Base-by-base conservation (phyloP, 768 basidiomycete species). In the Pulveroboletus sp. region DNA sequence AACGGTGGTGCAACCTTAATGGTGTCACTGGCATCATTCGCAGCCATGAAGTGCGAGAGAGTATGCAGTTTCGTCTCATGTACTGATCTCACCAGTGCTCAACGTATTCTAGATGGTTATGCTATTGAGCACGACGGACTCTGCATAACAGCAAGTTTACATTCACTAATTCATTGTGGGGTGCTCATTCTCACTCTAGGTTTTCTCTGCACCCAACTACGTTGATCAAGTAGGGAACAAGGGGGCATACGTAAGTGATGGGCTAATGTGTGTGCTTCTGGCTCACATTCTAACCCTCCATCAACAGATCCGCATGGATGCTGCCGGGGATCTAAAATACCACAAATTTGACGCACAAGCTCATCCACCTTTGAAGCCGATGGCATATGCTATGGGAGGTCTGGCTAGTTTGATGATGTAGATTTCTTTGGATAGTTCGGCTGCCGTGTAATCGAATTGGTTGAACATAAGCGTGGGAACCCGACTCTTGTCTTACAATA, bases 41-140 rank as follows among this genome's bases (percentile, higher is more conserved):
- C 43, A 93, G 89, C 58, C 96, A 99, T 66, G 96, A 99, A 78
- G 95, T 98, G 47, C 83, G 96, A 51, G 89, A 93, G 76, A 82
- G 86, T 84, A 58, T 51, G 78, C 67, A 24, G 47, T 39, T 55
- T 37, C 46, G 18, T 46, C 27, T 28, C 43, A 13, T 45, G 31
- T 26, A 5, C 3, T 37, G n/a, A 38, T 39, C 15, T 45, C 21
- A 27, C 32, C 10, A 17, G 17, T 31, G 15, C 33, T 64, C 7
- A 64, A 13, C 7, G 33, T 18, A 8, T 52, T 26, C 27, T 51
- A 87, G 91, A 89, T 51, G 96, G 96, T 13, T 98, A 97, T 69
- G 84, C 93, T 56, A 77, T 98, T 47, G 96, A 98, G 65, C 96
- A 98, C 62, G 79, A 89, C 56, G 95, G 96, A 1, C 73, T 96